Percentiles rank a stretch among this genome's conserved stretches.
Conservation (phyloP, 768 basidiomycete species). For the Boletus subparvulus region DNA sequence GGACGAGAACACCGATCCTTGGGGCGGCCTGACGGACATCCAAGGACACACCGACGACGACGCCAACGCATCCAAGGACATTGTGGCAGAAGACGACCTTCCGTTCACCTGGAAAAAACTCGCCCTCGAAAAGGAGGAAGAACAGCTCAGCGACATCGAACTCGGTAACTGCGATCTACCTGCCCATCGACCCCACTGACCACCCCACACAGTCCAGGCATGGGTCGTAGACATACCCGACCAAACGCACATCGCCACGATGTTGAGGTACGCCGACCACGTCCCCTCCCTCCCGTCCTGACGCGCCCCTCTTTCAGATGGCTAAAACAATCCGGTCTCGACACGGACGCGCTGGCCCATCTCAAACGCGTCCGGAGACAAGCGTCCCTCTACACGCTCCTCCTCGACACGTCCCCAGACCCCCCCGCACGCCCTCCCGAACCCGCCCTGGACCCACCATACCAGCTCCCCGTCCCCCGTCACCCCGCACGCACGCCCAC, state of each 20-base stretch:
- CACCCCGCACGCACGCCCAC: constrained; percentile 64
- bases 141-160: constrained; percentile 55
- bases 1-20: constrained; percentile 1
- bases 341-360: constrained; percentile 62
- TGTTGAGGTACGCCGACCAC: constrained; percentile 54
- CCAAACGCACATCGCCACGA: constrained; percentile 51
- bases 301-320: constrained; percentile 46
- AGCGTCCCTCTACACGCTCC: constrained; percentile 46
- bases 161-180: constrained; percentile 19
- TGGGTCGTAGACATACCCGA: constrained; percentile 80
- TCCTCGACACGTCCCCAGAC: constrained; percentile 44
- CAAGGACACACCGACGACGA: background rate
- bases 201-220: constrained; percentile 51
- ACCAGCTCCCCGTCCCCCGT: constrained; percentile 59
- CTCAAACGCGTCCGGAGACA: constrained; percentile 74
- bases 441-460: constrained; percentile 50
- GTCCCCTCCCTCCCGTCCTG: background rate
- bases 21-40: constrained; percentile 7
- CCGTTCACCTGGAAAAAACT: constrained; percentile 66
- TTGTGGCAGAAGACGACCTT: constrained; percentile 56
- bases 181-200: background rate
- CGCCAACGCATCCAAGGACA: constrained; percentile 37
- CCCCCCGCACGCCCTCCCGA: constrained; percentile 53
- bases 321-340: constrained; percentile 62
- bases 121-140: constrained; percentile 57